Base-by-base conservation (phyloP, 1,284 basidiomycete species). In the Takashimella koratensis region DNA sequence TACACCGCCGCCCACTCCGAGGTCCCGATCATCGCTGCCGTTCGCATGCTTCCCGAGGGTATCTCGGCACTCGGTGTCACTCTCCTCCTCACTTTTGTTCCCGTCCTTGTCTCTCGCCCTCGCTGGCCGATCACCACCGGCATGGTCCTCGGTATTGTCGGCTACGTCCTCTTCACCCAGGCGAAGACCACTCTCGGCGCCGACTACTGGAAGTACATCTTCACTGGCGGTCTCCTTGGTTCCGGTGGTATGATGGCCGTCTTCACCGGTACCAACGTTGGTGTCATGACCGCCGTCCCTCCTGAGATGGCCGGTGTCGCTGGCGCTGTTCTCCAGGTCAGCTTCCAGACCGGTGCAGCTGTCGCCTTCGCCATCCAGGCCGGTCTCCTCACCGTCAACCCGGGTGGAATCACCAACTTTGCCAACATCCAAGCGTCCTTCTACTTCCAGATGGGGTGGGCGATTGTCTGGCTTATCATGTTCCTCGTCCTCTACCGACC, bases 361-460 rank as follows among this genome's bases (percentile, higher is more conserved):
- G 56, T 74, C 43, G 71, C 60, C 16, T 63, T 74, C 16, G 62
- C 65, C 21, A 59, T 71, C 39, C 70, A 74, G 54, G 70, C 72
- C 4, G 73, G 72, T 10, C 62, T 75, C 13, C 49, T 73, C 25
- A 71, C 71, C 2, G 57, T 68, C 44, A 57, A 69, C 49, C 52
- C 60, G 4, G 70, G 66, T 42, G 54, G 59, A 3, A 43, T 74
- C n/a, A 40, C 46, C 10, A 67, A 74, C 49, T 67, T 59, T 43
- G 43, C 41, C 36, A 73, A 74, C 44, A 58, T 69, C 45, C 54
- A 66, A 39, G 63, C 62, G 5, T 59, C 56, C 0, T 71, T 64
- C 46, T 68, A 65, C 43, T 74, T 76, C 57, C 57, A 66, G 47
- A 51, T 72, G 2, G 74, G 71, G 5, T 74, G 74, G 74, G 40